Evolutionary conservation across 2,329 filamentous ascomycete genomes (phyloP).

Genomic region (Stromatinia cepivora): DNA sequence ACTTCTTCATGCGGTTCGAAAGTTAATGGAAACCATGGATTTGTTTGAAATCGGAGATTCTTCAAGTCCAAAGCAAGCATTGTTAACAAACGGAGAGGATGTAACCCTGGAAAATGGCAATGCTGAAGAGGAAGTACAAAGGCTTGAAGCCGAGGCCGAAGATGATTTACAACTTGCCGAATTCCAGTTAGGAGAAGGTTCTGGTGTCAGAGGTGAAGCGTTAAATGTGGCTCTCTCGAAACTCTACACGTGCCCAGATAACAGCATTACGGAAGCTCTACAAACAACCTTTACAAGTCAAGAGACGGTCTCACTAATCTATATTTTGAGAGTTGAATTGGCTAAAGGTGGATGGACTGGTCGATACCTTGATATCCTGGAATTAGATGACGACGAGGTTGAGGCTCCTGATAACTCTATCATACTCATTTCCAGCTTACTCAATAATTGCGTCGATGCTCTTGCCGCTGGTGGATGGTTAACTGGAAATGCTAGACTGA

Average conservation of each 20-base stretch:
- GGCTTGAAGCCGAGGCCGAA: slow-evolving; percentile 60
- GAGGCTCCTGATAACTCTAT: slow-evolving; percentile 67
- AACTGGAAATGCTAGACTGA: slow-evolving; percentile 56
- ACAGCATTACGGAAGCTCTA: slow-evolving; percentile 61
- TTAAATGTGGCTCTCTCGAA: slow-evolving; percentile 69
- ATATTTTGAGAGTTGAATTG: slow-evolving; percentile 71
- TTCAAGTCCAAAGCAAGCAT: slow-evolving; percentile 29
- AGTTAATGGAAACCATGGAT: slow-evolving; percentile 69
- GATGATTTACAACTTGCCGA: slow-evolving; percentile 68
- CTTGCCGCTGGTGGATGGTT: slow-evolving; percentile 76
- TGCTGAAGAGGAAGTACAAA: slow-evolving; percentile 45
- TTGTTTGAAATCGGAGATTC: slow-evolving; percentile 41
- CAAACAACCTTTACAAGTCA: slow-evolving; percentile 63
- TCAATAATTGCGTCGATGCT: slow-evolving; percentile 73
- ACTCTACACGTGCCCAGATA: slow-evolving; percentile 63
- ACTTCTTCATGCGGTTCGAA: slow-evolving; percentile 63
- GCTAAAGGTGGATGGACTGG: slow-evolving; percentile 75
- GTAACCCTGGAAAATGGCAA: slow-evolving; percentile 26
- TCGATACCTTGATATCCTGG: slow-evolving; percentile 61
- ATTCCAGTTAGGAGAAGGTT: slow-evolving; percentile 64
- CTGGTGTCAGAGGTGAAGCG: slow-evolving; percentile 61
- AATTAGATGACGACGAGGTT: slow-evolving; percentile 48
- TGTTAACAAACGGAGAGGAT: slow-evolving; percentile 36
- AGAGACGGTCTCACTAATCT: slow-evolving; percentile 70
- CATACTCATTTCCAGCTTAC: slow-evolving; percentile 67